phyloP scores from a whole-genome alignment of 148 eudicot species.

The Amaranthus palmeri region DNA sequence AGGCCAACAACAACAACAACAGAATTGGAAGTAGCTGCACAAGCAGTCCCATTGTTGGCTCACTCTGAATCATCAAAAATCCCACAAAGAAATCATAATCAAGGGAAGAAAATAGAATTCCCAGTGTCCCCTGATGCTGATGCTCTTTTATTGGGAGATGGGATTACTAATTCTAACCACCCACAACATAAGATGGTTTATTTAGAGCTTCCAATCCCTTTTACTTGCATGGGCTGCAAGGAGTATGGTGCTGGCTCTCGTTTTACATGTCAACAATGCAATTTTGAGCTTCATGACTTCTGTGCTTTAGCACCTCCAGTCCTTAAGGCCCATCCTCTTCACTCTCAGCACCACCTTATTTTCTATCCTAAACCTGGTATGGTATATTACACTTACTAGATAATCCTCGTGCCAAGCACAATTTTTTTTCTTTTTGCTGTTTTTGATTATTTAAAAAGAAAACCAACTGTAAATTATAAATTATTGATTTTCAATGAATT shows the following conservation, averaged over 20 bases:
- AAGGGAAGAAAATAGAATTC: constrained; percentile 7
- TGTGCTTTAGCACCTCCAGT: constrained; percentile 81
- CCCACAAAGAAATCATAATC: constrained; percentile 14
- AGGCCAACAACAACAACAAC: constrained; percentile 6
- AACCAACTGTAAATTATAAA: too few species aligned
- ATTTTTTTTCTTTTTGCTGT: too few species aligned
- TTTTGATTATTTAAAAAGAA: too few species aligned
- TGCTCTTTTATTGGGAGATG: constrained; percentile 10
- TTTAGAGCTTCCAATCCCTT: constrained; percentile 36
- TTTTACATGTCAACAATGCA: constrained; percentile 66
- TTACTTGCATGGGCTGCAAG: constrained; percentile 71
- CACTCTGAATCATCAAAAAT: constrained; percentile 4
- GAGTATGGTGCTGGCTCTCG: constrained; percentile 78
- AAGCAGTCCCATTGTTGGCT: neutral
- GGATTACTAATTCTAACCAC: constrained; percentile 35
- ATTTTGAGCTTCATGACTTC: constrained; percentile 83
- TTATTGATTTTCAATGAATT: too few species aligned
- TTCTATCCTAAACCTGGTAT: constrained; percentile 53
- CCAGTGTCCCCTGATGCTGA: constrained; percentile 25
- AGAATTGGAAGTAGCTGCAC: neutral
- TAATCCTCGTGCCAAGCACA: too few species aligned
- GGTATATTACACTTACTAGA: neutral
- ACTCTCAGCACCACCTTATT: constrained; percentile 67
- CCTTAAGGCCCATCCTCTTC: constrained; percentile 70
- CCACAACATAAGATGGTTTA: constrained; percentile 47